Conservation (phyloP, 2,329 filamentous ascomycete species). For the Pezicula radicicola region DNA sequence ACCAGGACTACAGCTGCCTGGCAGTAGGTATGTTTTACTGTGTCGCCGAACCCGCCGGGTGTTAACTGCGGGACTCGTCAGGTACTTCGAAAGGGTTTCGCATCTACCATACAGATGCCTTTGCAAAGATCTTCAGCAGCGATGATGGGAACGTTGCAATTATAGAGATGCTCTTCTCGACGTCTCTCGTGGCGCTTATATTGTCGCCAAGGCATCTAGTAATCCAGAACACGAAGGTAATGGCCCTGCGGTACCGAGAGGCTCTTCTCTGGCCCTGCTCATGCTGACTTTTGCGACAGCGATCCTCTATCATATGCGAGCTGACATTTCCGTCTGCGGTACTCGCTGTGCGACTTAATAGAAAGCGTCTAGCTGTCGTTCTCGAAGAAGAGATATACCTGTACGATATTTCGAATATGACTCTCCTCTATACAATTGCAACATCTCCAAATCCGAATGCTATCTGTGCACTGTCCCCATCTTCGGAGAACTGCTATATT, state of each 20-base stretch:
- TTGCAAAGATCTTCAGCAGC: constrained; percentile 90
- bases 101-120: constrained; percentile 95
- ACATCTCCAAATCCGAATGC: constrained; percentile 91
- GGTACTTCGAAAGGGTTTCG: constrained; percentile 92
- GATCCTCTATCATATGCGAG: constrained; percentile 88
- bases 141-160: constrained; percentile 94
- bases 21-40: constrained; percentile 72
- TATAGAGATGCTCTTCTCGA: constrained; percentile 98
- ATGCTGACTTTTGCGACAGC: constrained; percentile 34
- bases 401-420: constrained; percentile 99
- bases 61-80: constrained; percentile 33
- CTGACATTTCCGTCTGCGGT: constrained; percentile 98
- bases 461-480: constrained; percentile 89
- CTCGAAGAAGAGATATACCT: constrained; percentile 96
- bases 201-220: constrained; percentile 88
- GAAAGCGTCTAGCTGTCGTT: constrained; percentile 89
- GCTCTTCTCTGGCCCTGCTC: not conserved
- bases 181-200: constrained; percentile 90
- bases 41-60: not conserved
- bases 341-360: constrained; percentile 87
- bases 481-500: constrained; percentile 92
- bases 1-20: constrained; percentile 96
- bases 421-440: constrained; percentile 84
- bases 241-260: constrained; percentile 15
- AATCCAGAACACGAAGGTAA: constrained; percentile 95